Conservation (phyloP, 495 filamentous ascomycete species). For the Cercophora newfieldiana region DNA sequence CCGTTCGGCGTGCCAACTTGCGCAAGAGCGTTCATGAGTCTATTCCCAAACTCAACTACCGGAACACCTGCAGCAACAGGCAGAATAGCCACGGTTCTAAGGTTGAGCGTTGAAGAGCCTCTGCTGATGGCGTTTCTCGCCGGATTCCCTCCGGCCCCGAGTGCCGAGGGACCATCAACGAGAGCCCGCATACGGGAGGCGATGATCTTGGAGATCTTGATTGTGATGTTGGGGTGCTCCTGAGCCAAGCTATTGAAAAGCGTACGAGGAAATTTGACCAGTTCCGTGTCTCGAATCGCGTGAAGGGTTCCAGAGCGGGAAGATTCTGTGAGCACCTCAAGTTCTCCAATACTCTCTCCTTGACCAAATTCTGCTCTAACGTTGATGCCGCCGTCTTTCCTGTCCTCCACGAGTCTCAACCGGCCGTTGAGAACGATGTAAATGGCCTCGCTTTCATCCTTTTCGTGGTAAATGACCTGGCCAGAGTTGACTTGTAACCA, state of each 20-base stretch:
- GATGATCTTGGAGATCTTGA: constrained; percentile 98
- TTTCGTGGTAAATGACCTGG: constrained; percentile 90
- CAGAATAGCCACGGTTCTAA: constrained; percentile 88
- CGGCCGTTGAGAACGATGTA: constrained; percentile 96
- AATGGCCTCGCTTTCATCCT: constrained; percentile 95
- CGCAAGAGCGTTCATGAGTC: constrained; percentile 80
- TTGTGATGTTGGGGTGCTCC: constrained; percentile 96
- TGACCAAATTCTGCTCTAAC: constrained; percentile 94
- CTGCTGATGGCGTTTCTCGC: constrained; percentile 63
- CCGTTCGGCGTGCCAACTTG: constrained; percentile 88
- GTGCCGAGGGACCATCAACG: constrained; percentile 69
- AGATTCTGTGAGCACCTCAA: constrained; percentile 96
- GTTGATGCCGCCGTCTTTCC: constrained; percentile 75
- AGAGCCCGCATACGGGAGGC: constrained; percentile 89
- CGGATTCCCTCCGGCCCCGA: constrained; percentile 42
- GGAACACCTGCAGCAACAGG: constrained; percentile 91
- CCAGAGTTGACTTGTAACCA: constrained; percentile 97
- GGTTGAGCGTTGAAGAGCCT: constrained; percentile 82
- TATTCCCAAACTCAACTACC: constrained; percentile 89
- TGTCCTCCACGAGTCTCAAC: constrained; percentile 75
- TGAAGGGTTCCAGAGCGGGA: constrained; percentile 84
- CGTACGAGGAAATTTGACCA: constrained; percentile 93
- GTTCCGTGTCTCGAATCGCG: constrained; percentile 93
- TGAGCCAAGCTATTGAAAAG: constrained; percentile 96
- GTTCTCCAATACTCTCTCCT: constrained; percentile 94